Evolutionary conservation across 2,329 filamentous ascomycete species (phyloP).

Genomic region (Corinectria fuckeliana): DNA sequence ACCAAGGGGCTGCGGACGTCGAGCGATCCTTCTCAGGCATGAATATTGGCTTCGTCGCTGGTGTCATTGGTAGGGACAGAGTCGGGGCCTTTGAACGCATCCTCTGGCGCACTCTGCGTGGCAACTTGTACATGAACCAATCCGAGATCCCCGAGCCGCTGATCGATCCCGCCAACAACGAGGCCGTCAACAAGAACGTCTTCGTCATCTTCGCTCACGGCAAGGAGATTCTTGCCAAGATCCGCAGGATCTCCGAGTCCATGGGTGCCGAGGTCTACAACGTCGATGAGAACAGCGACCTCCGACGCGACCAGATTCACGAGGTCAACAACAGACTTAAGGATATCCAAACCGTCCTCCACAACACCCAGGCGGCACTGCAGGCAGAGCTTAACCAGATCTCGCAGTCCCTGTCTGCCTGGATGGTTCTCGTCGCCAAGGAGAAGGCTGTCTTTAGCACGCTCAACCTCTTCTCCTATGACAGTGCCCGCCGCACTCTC

Average conservation of each 20-base stretch:
- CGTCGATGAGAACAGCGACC: slow-evolving; percentile 96
- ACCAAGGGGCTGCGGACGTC: slow-evolving; percentile 68
- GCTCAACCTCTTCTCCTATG: slow-evolving; percentile 95
- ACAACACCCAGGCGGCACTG: slow-evolving; percentile 93
- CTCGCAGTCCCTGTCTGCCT: slow-evolving; percentile 87
- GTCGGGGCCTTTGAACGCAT: slow-evolving; percentile 97
- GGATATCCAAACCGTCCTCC: slow-evolving; percentile 89
- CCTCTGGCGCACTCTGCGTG: slow-evolving; percentile 93
- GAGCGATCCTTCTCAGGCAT: slow-evolving; percentile 93
- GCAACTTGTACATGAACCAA: slow-evolving; percentile 99
- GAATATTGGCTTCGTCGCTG: slow-evolving; percentile 98
- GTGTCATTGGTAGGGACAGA: slow-evolving; percentile 91
- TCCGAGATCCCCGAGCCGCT: slow-evolving; percentile 95
- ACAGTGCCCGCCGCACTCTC: slow-evolving; percentile 91
- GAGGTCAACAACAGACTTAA: slow-evolving; percentile 94
- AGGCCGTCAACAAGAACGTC: slow-evolving; percentile 93
- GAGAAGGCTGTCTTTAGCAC: slow-evolving; percentile 98
- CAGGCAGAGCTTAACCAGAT: slow-evolving; percentile 94
- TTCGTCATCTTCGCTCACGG: slow-evolving; percentile 99
- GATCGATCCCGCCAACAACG: slow-evolving; percentile 90
- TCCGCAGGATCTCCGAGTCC: slow-evolving; percentile 97
- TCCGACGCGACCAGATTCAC: slow-evolving; percentile 93
- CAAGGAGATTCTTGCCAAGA: slow-evolving; percentile 98
- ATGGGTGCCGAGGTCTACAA: slow-evolving; percentile 95
- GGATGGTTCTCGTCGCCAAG: slow-evolving; percentile 98